Evolutionary conservation across 1,284 basidiomycete species (phyloP), one percentile per base, ranked within the genome.

Genomic region (Ganoderma boninense): DNA sequence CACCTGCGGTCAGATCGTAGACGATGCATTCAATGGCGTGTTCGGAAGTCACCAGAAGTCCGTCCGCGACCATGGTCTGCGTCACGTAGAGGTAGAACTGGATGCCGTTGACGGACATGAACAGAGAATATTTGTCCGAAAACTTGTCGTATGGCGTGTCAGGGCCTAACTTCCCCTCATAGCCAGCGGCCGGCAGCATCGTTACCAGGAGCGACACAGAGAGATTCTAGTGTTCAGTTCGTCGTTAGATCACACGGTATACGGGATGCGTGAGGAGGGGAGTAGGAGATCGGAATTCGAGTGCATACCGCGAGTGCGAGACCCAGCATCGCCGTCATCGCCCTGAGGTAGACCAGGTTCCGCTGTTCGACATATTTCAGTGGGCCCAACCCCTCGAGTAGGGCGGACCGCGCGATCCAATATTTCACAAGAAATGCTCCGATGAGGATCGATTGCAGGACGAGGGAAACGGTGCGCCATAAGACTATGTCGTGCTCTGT

Each of bases 1-100:
- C 13, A n/a, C 11, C 3, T 4, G n/a, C 13, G 32, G 35, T 57
- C 54, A 57, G 54, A 16, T 20, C 2, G 6, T 35, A 20, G 1
- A 1, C 3, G 13, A 60, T 60, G n/a, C 18, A 10, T 20, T 40
- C 11, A n/a, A 16, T 32, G 29, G 29, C 18, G 18, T 11, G 54
- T n/a, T 2, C 4, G 6, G 13, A 40, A 4, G 7, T 60, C 20
- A 60, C 57, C 35, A 60, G 35, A 6, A 60, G 35, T 20, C 57
- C 32, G 3, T 40, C n/a, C 7, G 57, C 57, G 8, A 60, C n/a
- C 35, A 6, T 23, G 18, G 57, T 60, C 38, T 60, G 57, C 11
- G 57, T 60, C 57, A 60, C 57, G 18, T 60, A 60, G 3, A 60
- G 57, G 35, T 60, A 60, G 35, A 11, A 60, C 35, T 60, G 57